These are phyloP conservation scores for Prunus mongolica DNA, from an alignment of 306 rosid genomes.

Conservation along the genomic window DNA sequence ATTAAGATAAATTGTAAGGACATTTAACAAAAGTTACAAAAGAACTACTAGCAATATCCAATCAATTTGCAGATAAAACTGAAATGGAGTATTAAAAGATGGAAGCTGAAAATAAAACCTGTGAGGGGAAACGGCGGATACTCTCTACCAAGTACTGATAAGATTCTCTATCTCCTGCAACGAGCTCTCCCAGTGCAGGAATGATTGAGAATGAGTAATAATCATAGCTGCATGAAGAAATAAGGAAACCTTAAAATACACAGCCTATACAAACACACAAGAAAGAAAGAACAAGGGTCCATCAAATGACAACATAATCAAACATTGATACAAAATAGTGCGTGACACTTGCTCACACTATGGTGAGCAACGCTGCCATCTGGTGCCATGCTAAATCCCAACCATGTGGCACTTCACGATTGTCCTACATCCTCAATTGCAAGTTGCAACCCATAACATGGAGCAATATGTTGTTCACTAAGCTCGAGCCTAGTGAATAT, in stretches of 20 bases:
- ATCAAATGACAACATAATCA: neutral
- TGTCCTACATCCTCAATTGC: neutral
- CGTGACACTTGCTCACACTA: neutral
- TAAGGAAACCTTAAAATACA: neutral
- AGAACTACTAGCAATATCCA: neutral
- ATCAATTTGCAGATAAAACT: slow-evolving; percentile 8
- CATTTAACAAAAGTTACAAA: neutral
- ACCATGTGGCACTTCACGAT: neutral
- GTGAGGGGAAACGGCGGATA: slow-evolving; percentile 79
- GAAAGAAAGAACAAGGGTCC: neutral
- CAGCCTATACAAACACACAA: neutral
- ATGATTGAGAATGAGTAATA: slow-evolving; percentile 69
- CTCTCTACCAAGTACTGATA: slow-evolving; percentile 97
- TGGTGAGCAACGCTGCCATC: neutral
- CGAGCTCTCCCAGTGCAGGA: slow-evolving; percentile 74
- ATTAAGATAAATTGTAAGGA: slow-evolving; percentile 10
- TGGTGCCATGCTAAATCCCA: neutral
- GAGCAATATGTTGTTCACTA: neutral
- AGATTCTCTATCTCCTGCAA: slow-evolving; percentile 79
- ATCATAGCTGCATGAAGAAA: slow-evolving; percentile 64
- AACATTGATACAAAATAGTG: neutral
- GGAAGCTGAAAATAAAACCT: slow-evolving; percentile 45
- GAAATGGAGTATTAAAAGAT: neutral
- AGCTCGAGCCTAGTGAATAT: neutral
- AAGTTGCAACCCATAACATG: neutral